Base-by-base conservation (phyloP, 2,329 filamentous ascomycete species). In the Escovopsis weberi region DNA sequence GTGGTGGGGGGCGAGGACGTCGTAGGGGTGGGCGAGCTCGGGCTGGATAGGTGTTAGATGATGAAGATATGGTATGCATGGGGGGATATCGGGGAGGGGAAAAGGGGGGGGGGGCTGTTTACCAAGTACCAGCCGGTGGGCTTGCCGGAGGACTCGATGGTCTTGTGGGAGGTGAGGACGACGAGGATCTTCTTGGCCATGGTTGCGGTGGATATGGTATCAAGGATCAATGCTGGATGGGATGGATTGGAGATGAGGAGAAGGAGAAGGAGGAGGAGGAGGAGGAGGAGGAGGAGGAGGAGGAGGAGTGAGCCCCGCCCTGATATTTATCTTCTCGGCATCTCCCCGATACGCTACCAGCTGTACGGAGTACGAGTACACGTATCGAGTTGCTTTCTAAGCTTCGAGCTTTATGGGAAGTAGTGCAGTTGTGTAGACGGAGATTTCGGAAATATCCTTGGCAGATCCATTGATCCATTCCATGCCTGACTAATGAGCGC, bases 121-220 rank as follows among this genome's bases (percentile, higher is more conserved):
- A 80, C 76, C 53, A 85, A 64, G 55, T 75, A 85, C 81, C 81
- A 85, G 49, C 82, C 82, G 0, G 80, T 84, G 9, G 71, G 70
- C 53, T 65, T 64, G 53, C 66, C 66, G 37, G 67, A 65, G 51
- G 63, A 56, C 43, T 47, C 48, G 51, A 75, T 67, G 58, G 64
- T 60, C 55, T 57, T 60, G 57, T 74, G 68, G 47, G 79, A 85
- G 49, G 78, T 82, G 47, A 85, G 74, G 45, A 86, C 75, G 58
- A 85, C 63, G 63, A 86, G 79, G 49, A 85, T 63, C 59, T 80
- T 82, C 51, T 65, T 68, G 33, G 67, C 64, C 68, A 73, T 72
- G 49, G 38, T 59, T 47, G 23, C 23, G 18, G 18, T 40, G 3
- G 37, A 33, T 26, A 32, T 6, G 6, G 23, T 11, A 12, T 36